Evolutionary conservation across 164 flowering plant genomes (phyloP).

Genomic region (Vitis labrusca): DNA sequence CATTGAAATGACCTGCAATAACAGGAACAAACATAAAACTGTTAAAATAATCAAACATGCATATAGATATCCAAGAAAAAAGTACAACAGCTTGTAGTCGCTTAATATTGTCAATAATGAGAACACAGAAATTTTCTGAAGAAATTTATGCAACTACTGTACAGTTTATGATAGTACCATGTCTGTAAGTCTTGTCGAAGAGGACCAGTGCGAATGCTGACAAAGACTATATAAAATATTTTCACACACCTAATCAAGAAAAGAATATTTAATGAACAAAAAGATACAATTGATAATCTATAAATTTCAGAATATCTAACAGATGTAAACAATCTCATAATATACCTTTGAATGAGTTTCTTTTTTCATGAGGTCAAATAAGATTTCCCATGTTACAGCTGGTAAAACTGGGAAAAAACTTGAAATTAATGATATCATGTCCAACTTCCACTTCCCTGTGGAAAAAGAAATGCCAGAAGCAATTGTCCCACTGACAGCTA

Average conservation of each 20-base stretch:
- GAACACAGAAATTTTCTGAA: neutral
- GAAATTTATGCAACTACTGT: neutral
- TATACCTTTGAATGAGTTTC: slow-evolving; percentile 64
- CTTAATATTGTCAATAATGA: neutral
- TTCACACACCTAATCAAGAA: slow-evolving; percentile 47
- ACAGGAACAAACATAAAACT: neutral
- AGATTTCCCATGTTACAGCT: slow-evolving; percentile 58
- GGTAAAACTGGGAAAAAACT: slow-evolving; percentile 63
- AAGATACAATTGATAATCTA: neutral
- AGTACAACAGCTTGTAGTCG: neutral
- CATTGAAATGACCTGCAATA: slow-evolving; percentile 53
- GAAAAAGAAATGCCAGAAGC: slow-evolving; percentile 28
- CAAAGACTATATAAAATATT: slow-evolving; percentile 53
- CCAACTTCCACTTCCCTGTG: slow-evolving; percentile 56
- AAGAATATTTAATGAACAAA: neutral
- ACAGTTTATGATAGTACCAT: slow-evolving; percentile 52
- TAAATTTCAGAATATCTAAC: neutral
- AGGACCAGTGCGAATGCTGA: slow-evolving; percentile 51
- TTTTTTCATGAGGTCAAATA: slow-evolving; percentile 58
- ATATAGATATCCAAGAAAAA: neutral
- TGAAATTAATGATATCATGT: slow-evolving; percentile 64
- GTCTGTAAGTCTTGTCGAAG: slow-evolving; percentile 41
- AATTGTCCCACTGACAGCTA: slow-evolving; percentile 33
- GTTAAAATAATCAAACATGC: neutral
- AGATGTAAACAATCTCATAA: neutral